phyloP scores from a whole-genome alignment of 768 basidiomycete genomes.

The Gloeopeniophorella convolvens region DNA sequence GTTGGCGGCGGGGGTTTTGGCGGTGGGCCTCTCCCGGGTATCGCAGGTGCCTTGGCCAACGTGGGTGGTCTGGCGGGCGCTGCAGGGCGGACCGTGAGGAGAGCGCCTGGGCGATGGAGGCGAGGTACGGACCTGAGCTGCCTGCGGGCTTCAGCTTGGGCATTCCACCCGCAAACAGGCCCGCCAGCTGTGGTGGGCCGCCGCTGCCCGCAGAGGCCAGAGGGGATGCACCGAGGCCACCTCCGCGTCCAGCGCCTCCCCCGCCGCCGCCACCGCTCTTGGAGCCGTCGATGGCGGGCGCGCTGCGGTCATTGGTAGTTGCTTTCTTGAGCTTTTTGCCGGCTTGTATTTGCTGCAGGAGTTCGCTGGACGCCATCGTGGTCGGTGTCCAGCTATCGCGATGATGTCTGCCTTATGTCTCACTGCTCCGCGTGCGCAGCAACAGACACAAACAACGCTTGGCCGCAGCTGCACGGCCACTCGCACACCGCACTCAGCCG shows the following conservation, averaged over 20 bases:
- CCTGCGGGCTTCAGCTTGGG: conserved; percentile 85
- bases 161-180: conserved; percentile 86
- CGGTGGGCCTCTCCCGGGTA: conserved; percentile 33
- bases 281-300: conserved; percentile 48
- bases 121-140: conserved; percentile 20
- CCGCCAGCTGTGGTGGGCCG: conserved; percentile 77
- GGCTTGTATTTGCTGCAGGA: conserved; percentile 75
- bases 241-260: conserved; percentile 36
- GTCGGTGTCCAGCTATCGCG: neutral
- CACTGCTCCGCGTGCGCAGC: neutral
- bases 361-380: conserved; percentile 65
- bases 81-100: conserved; percentile 1
- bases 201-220: conserved; percentile 26
- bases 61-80: conserved; percentile 21
- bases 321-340: conserved; percentile 80
- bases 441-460: conserved; percentile 12
- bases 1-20: conserved; percentile 23
- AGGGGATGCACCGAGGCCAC: conserved; percentile 29
- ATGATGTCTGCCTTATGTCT: neutral
- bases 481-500: neutral
- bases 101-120: neutral
- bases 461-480: neutral
- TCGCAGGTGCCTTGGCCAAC: conserved; percentile 19
- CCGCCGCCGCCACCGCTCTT: conserved; percentile 29
- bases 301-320: conserved; percentile 77